These are phyloP conservation scores for Laguncularia racemosa DNA, from an alignment of 345 rosid genomes.

Conservation along the genomic window DNA sequence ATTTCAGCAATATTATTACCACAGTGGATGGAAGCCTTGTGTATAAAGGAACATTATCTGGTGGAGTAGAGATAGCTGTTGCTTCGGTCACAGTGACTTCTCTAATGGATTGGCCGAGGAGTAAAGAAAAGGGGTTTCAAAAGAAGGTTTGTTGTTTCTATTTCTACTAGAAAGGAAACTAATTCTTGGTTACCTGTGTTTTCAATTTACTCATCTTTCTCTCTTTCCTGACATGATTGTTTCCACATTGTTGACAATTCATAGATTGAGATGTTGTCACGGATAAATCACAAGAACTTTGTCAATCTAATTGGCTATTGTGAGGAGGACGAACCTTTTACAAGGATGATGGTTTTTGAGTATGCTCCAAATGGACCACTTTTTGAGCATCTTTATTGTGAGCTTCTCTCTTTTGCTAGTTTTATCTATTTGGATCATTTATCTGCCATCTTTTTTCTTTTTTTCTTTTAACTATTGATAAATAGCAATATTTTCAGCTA, in stretches of 20 bases:
- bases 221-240: constrained; percentile 2
- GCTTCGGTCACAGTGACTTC: constrained; percentile 39
- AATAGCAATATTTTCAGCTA: constrained; percentile 27
- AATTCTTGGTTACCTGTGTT: no score
- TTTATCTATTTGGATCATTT: no score
- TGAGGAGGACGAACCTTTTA: constrained; percentile 86
- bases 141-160: constrained; percentile 39
- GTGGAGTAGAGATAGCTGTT: constrained; percentile 97
- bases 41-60: constrained; percentile 93
- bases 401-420: background rate
- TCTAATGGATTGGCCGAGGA: constrained; percentile 62
- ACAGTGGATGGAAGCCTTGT: constrained; percentile 44
- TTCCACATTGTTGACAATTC: constrained; percentile 8
- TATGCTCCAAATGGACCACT: constrained; percentile 90
- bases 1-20: constrained; percentile 88
- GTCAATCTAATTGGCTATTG: constrained; percentile 82
- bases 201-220: no score
- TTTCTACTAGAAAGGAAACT: no score
- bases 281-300: constrained; percentile 88
- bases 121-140: constrained; percentile 56
- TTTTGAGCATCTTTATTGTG: constrained; percentile 86
- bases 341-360: constrained; percentile 97
- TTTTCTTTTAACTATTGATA: background rate
- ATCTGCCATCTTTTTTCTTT: no score
- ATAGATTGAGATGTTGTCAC: constrained; percentile 70